Evolutionary conservation across 306 rosid species (phyloP), one percentile per base, ranked within the genome.

Genomic region (Malus asiatica): DNA sequence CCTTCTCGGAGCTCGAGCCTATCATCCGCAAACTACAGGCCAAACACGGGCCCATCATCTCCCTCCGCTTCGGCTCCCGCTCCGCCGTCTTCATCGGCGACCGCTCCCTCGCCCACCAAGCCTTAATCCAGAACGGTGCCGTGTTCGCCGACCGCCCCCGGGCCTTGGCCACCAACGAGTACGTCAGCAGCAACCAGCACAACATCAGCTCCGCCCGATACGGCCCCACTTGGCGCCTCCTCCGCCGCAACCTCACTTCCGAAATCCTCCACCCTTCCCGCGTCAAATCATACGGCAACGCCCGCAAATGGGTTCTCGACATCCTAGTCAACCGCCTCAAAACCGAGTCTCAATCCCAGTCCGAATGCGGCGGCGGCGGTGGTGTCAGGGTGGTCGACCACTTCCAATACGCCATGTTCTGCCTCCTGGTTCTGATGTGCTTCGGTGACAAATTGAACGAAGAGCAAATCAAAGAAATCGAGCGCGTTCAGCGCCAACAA

Each of bases 261-360:
- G 75, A 81, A 23, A 67, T 77, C 67, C 81, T 81, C 75, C 81
- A 77, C 75, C 84, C 78, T 67, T 77, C 72, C 72, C 81, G 81
- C 16, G 35, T 72, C 67, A 66, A 59, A 32, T n/a, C 75, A 10
- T 81, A 71, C 48, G 12, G 42, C 25, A 51, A 7, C 18, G 78
- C 78, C 11, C 84, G 84, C 71, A 53, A 52, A 46, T 77, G 81
- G 78, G 81, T 72, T 3, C 74, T 81, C 3, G 78, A 75, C 18
- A 30, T 67, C 66, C 85, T 81, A 42, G 6, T 67, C 22, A 15
- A 35, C 42, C 78, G 78, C 48, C 68, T 81, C 9, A 38, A 38
- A 38, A 38, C 42, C 15, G 12, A 29, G 9, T 38, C 62, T 1
- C 20, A 22, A 13, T 65, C 62, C 51, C 11, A 35, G 9, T 18